Evolutionary conservation across 2,329 filamentous ascomycete species (phyloP).

Genomic region (Dothistroma septosporum): DNA sequence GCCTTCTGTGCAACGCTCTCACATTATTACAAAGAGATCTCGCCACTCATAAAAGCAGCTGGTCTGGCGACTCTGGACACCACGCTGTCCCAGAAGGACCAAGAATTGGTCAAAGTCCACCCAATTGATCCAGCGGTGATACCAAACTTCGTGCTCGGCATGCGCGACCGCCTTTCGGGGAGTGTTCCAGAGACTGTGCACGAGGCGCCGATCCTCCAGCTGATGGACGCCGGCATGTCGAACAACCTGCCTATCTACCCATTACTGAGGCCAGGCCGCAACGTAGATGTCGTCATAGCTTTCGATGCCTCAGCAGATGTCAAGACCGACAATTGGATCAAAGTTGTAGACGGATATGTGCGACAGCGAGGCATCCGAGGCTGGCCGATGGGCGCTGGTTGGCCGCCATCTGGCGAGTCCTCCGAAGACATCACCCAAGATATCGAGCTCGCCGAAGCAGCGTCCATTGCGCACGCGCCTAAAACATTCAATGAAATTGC

Average conservation of each 20-base stretch:
- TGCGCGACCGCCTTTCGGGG: slow-evolving; percentile 69
- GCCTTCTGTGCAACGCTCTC: slow-evolving; percentile 94
- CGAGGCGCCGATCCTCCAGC: slow-evolving; percentile 57
- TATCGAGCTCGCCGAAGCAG: slow-evolving; percentile 55
- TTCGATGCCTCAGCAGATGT: slow-evolving; percentile 95
- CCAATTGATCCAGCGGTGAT: slow-evolving; percentile 88
- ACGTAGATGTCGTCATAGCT: slow-evolving; percentile 84
- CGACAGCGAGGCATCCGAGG: slow-evolving; percentile 84
- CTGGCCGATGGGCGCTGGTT: slow-evolving; percentile 92
- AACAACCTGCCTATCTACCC: slow-evolving; percentile 98
- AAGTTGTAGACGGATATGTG: slow-evolving; percentile 88
- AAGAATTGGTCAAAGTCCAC: slow-evolving; percentile 85
- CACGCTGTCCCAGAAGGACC: slow-evolving; percentile 74
- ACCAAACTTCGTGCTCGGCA: slow-evolving; percentile 81
- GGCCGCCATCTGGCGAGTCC: slow-evolving; percentile 63
- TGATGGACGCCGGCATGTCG: slow-evolving; percentile 97
- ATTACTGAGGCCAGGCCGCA: slow-evolving; percentile 76
- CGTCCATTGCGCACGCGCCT: slow-evolving; percentile 15
- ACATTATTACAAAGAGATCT: slow-evolving; percentile 91
- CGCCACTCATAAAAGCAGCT: slow-evolving; percentile 70
- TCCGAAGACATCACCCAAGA: slow-evolving; percentile 56
- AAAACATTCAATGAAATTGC: slow-evolving; percentile 15
- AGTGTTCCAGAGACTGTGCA: slow-evolving; percentile 77
- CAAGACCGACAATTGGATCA: slow-evolving; percentile 92
- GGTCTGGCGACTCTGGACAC: slow-evolving; percentile 74